Base-by-base conservation (phyloP, 192 early-diverging fungal genomes). In the Coemansia sp. region DNA sequence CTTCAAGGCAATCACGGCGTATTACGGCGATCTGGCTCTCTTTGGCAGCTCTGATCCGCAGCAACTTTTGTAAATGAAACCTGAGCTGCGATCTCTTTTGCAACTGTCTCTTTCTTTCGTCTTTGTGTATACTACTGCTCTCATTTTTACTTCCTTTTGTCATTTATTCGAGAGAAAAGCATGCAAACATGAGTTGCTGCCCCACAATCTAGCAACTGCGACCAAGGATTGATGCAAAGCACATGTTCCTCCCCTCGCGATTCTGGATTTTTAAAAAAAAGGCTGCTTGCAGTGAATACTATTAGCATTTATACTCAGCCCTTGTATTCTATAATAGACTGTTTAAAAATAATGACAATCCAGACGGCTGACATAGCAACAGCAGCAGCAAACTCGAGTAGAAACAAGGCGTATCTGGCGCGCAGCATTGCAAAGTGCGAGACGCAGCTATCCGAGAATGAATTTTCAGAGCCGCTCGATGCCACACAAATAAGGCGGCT, bases 1-100 rank as follows among this genome's bases (percentile, higher is more conserved):
- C 25, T 66, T 89, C 16, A 94, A 95, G 71, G 82, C 86, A 29
- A 70, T 88, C 35, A 89, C 86, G 0, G 89, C 82, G 2, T 97
- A 97, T 64, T 96, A 87, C 84, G 91, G 92, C 16, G 83, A 91
- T 21, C 63, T 96, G 46, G 86, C 77, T 10, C 48, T 46, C 39
- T 59, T 45, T 30, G 62, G 72, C 53, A 66, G 68, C n/a, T 60
- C 51, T 0, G 40, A 60, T 21, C 64, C 74, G 10, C 74, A 59
- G 30, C 45, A 2, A 10, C 49, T 61, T 28, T 23, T 48, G 59
- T 21, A 16, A n/a, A 35, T 25, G 23, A 51, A 25, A 0, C 48
- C 7, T 4, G 21, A 13, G n/a, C 43, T 2, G 18, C 20, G 43
- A 2, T 21, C 7, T 16, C 25, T 23, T 26, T 7, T 26, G 25